Evolutionary conservation across 177 flowering plant genomes (phyloP), one percentile per base, ranked within the genome.

Genomic region (Tripterygium wilfordii): DNA sequence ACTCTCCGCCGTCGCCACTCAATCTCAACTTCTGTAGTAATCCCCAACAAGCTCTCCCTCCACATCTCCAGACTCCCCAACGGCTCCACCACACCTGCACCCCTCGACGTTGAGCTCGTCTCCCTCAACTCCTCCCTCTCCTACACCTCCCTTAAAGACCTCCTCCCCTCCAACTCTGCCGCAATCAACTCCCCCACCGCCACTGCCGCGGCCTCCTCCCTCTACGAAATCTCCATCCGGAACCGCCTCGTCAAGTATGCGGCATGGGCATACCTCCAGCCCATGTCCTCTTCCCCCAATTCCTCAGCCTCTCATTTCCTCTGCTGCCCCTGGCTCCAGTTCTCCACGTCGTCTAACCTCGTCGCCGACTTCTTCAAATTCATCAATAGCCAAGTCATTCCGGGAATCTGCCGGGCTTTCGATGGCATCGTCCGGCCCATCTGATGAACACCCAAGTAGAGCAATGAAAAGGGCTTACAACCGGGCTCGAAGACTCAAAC

Each of bases 251-350:
- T 90, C 3, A 82, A 87, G 63, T 88, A 83, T 49, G 97, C 97
- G 1, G 96, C 97, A n/a, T 87, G 87, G 91, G 96, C 96, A 6
- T 90, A 90, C 58, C 82, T 90, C 44, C 94, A 77, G 74, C 97
- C 97, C 24, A 80, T 82, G 82, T 60, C 82, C 13, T 17, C 79
- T 24, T 72, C 88, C 1, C 76, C 91, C 1, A 48, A 29, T 15
- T 66, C 88, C 29, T 53, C 82, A 17, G 63, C 61, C 25, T 26
- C 42, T 3, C 45, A 48, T 44, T 55, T 69, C 51, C 52, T 77
- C 63, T 66, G 54, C 29, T 68, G 72, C 21, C 20, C 76, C 36
- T 69, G 72, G 71, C 37, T 36, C 46, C 41, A 61, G 21, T 48
- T 77, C 55, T 64, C 63, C 35, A 2, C 66, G 36, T 57, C 61